Conservation (phyloP, 768 basidiomycete genomes). For the Tremella yokohamensis region DNA sequence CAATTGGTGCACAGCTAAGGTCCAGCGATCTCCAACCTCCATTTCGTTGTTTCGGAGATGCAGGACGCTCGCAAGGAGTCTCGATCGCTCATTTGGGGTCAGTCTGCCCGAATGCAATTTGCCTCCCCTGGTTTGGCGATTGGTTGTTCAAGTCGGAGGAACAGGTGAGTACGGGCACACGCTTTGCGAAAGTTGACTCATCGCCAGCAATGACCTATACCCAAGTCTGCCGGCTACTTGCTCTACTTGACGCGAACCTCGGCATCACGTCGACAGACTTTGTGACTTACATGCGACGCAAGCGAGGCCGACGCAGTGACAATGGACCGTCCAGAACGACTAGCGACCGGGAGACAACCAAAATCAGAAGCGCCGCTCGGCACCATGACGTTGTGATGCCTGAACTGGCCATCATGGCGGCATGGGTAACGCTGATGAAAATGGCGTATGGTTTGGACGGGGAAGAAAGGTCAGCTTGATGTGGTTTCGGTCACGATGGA, state of each 20-base stretch:
- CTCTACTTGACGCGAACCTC: constrained; percentile 29
- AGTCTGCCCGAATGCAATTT: constrained; percentile 70
- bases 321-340: neutral
- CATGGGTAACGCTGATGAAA: constrained; percentile 69
- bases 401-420: constrained; percentile 60
- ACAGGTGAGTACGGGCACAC: constrained; percentile 51
- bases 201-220: constrained; percentile 33
- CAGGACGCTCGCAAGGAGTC: constrained; percentile 61
- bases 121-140: constrained; percentile 73
- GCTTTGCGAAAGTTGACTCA: neutral
- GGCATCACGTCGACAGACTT: constrained; percentile 52
- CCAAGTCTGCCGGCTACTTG: constrained; percentile 23
- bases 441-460: constrained; percentile 82
- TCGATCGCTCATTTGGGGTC: constrained; percentile 60
- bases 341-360: constrained; percentile 55
- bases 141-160: constrained; percentile 64
- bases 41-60: constrained; percentile 61
- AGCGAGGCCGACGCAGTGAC: neutral
- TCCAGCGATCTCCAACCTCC: constrained; percentile 66
- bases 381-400: constrained; percentile 60
- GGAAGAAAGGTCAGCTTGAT: constrained; percentile 58
- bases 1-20: constrained; percentile 2
- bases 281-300: constrained; percentile 60
- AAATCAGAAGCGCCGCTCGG: constrained; percentile 58
- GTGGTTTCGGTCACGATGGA: neutral